Percentiles rank a stretch among this genome's conserved stretches.
Conservation (phyloP, 768 basidiomycete species). For the Termitomyces sp. region DNA sequence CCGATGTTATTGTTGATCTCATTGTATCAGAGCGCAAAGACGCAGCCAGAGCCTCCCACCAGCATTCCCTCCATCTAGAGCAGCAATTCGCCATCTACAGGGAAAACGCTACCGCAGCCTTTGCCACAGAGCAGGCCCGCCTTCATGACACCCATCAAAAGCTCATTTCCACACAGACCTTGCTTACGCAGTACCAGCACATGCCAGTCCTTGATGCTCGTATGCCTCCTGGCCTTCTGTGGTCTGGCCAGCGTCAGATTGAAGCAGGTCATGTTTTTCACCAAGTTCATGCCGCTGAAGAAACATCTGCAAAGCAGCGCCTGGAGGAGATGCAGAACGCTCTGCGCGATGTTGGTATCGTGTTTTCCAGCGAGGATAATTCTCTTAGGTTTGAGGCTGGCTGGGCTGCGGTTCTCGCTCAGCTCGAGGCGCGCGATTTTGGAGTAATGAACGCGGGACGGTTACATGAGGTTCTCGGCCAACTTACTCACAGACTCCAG, state of each 20-base stretch:
- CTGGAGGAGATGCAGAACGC: conserved; percentile 12
- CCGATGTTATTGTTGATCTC: conserved; percentile 18
- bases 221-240: neutral
- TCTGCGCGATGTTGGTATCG: conserved; percentile 13
- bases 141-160: neutral
- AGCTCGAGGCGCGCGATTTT: conserved; percentile 11
- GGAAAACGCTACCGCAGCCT: conserved; percentile 2
- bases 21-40: conserved; percentile 18
- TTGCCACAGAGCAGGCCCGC: conserved; percentile 8
- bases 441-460: conserved; percentile 12
- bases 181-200: conserved; percentile 10
- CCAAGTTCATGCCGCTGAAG: neutral
- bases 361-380: conserved; percentile 12
- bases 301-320: conserved; percentile 5
- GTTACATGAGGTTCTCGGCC: conserved; percentile 12
- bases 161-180: conserved; percentile 4
- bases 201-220: neutral
- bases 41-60: conserved; percentile 9
- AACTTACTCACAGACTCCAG: conserved; percentile 11
- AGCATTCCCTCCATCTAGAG: conserved; percentile 10
- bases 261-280: neutral
- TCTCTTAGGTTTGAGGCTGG: conserved; percentile 15
- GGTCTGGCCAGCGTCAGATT: neutral
- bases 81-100: conserved; percentile 6
- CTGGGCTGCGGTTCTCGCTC: conserved; percentile 15